A percentile compares a stretch with the other conserved stretches of the same genome.
These are phyloP conservation scores for Linnemannia exigua DNA, from an alignment of 192 early-diverging fungal species.

Conservation along the genomic window DNA sequence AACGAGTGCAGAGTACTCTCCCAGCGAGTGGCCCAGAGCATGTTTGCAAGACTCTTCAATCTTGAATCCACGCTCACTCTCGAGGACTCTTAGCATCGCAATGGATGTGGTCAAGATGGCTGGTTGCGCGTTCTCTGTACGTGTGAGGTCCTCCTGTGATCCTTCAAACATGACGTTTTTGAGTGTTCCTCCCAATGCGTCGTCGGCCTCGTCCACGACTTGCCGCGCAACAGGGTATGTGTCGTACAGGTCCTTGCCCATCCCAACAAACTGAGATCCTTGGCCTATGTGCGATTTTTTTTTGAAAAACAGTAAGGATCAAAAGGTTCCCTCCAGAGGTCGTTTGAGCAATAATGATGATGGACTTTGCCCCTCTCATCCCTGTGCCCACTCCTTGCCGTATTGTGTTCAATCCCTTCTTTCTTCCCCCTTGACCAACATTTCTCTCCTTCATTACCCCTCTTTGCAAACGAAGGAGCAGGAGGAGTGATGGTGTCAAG, in stretches of 20 bases:
- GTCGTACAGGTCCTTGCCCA: constrained; percentile 92
- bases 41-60: constrained; percentile 78
- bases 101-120: constrained; percentile 93
- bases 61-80: constrained; percentile 86
- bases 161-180: constrained; percentile 91
- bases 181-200: constrained; percentile 79
- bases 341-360: not conserved
- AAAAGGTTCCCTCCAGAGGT: not conserved
- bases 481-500: not conserved
- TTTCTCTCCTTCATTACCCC: not conserved
- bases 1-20: constrained; percentile 89
- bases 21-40: constrained; percentile 93
- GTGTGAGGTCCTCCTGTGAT: constrained; percentile 72
- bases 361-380: not conserved
- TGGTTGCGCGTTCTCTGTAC: constrained; percentile 88
- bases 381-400: not conserved
- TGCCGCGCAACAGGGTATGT: constrained; percentile 78
- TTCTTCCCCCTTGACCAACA: not conserved
- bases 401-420: not conserved
- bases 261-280: constrained; percentile 90
- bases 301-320: not conserved
- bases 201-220: constrained; percentile 93
- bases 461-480: not conserved
- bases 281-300: constrained; percentile 64
- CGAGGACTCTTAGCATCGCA: constrained; percentile 87